These are phyloP conservation scores for Termitomyces sp. DNA, from an alignment of 768 basidiomycete genomes.

Conservation along the genomic window DNA sequence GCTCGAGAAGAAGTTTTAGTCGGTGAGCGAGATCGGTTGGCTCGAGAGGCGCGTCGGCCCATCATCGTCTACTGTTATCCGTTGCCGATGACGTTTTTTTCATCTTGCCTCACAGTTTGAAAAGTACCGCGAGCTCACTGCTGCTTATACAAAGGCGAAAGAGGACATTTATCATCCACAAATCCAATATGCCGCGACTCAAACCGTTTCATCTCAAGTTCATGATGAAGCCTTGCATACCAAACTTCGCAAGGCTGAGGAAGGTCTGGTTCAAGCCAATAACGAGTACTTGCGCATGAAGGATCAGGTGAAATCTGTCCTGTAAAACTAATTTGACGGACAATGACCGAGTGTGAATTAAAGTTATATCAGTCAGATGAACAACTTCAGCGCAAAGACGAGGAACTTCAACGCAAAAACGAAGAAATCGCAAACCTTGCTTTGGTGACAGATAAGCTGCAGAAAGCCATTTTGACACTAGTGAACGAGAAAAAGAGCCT, in stretches of 20 bases:
- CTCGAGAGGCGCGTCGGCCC: conserved; percentile 24
- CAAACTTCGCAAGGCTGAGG: conserved; percentile 23
- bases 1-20: background rate
- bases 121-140: background rate
- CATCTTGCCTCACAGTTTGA: conserved; percentile 1
- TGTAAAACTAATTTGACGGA: background rate
- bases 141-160: background rate
- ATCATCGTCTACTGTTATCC: background rate
- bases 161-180: background rate
- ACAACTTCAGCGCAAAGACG: background rate
- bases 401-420: background rate
- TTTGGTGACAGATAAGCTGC: background rate
- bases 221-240: background rate
- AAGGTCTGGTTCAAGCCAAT: conserved; percentile 24
- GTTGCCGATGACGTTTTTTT: background rate
- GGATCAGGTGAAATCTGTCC: conserved; percentile 16
- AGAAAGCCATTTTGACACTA: background rate
- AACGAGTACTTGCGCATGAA: conserved; percentile 24
- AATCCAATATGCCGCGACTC: background rate
- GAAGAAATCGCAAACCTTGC: background rate
- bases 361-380: conserved; percentile 1
- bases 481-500: background rate
- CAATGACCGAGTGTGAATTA: background rate
- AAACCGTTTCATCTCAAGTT: background rate
- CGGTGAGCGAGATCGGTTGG: background rate